Conservation (phyloP, 106 monocot genomes). For the Allium fistulosum region DNA sequence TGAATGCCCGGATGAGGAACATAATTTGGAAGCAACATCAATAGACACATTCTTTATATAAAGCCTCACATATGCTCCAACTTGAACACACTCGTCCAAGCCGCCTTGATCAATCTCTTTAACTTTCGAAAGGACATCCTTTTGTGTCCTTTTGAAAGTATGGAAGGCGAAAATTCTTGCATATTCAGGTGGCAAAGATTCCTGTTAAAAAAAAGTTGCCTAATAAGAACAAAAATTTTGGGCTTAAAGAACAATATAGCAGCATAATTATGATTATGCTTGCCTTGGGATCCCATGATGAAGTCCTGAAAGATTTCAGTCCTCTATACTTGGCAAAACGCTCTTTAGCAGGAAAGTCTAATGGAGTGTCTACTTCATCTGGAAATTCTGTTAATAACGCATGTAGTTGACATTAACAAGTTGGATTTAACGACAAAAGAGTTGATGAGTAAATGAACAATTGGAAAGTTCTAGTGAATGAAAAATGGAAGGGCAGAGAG, state of each 20-base stretch:
- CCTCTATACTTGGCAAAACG: slow-evolving; percentile 92
- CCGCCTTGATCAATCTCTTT: slow-evolving; percentile 36
- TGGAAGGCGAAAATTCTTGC: slow-evolving; percentile 89
- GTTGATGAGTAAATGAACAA: not conserved
- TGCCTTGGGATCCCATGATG: slow-evolving; percentile 95
- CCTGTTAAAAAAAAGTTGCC: slow-evolving; percentile 26
- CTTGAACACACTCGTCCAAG: slow-evolving; percentile 27
- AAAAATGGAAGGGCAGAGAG: too few species aligned
- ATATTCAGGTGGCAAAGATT: slow-evolving; percentile 89
- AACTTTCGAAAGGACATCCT: slow-evolving; percentile 57
- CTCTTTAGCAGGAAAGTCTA: slow-evolving; percentile 78
- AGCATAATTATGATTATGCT: slow-evolving; percentile 2
- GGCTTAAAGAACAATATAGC: too few species aligned
- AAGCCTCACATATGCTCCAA: slow-evolving; percentile 69
- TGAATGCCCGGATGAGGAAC: slow-evolving; percentile 23
- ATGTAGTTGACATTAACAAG: not conserved
- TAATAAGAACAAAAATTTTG: too few species aligned
- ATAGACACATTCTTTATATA: slow-evolving; percentile 68
- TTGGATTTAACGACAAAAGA: not conserved
- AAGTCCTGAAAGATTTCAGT: slow-evolving; percentile 88
- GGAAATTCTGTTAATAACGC: slow-evolving; percentile 66
- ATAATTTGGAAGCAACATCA: slow-evolving; percentile 51
- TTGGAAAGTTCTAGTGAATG: not conserved
- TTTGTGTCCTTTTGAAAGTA: slow-evolving; percentile 77
- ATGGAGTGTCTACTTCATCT: slow-evolving; percentile 91